Percentiles rank a stretch among this genome's conserved stretches.
phyloP scores from a whole-genome alignment of 345 rosid genomes.

The Noccaea bulbosa region DNA sequence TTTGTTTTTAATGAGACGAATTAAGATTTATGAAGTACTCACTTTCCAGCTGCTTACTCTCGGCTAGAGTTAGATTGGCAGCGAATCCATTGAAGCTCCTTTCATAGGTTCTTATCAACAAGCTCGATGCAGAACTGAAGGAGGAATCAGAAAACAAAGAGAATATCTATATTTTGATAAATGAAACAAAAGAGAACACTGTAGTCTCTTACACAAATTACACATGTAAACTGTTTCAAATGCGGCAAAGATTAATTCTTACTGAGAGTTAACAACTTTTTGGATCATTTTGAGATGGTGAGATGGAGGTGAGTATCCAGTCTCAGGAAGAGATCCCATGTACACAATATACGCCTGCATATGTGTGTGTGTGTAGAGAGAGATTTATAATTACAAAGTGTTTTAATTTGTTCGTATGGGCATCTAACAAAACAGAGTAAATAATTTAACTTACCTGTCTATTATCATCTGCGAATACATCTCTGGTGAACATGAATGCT shows the following conservation, averaged over 20 bases:
- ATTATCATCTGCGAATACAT: conserved; percentile 26
- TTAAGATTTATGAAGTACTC: conserved; percentile 11
- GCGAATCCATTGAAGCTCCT: conserved; percentile 65
- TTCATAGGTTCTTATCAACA: conserved; percentile 44
- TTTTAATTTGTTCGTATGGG: not conserved
- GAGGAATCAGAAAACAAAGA: not conserved
- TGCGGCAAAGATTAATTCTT: not conserved
- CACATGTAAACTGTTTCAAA: not conserved
- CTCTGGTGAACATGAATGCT: conserved; percentile 8
- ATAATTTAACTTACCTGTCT: conserved; percentile 29
- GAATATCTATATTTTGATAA: no score
- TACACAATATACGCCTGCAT: conserved; percentile 35
- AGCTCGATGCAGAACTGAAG: conserved; percentile 21
- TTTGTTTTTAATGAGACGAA: not conserved
- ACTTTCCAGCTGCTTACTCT: conserved; percentile 46
- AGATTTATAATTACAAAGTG: not conserved
- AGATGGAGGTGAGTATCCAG: conserved; percentile 24
- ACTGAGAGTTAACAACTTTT: conserved; percentile 1
- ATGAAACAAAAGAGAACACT: not conserved
- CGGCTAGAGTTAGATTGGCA: conserved; percentile 49
- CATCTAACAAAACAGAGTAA: conserved; percentile 16
- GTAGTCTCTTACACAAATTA: not conserved
- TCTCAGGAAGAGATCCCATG: conserved; percentile 32
- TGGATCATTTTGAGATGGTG: conserved; percentile 34
- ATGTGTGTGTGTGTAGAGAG: not conserved